Conservation (phyloP, 176 grass and related monocot species). For the Raddia distichophylla region DNA sequence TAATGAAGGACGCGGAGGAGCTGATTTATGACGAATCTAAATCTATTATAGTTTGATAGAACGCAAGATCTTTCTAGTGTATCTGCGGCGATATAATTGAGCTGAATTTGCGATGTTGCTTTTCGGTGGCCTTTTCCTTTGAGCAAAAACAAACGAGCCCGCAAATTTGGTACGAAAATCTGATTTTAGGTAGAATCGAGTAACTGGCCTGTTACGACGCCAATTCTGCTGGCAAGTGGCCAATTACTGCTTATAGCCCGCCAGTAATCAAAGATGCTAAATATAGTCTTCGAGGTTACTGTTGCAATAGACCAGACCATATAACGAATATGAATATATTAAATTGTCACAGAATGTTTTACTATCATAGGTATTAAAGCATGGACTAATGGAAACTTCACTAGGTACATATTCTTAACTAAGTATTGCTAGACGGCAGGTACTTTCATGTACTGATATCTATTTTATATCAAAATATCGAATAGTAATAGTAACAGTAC, state of each 20-base stretch:
- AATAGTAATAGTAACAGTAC: not conserved
- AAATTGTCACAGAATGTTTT: not conserved
- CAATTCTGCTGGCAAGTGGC: not conserved
- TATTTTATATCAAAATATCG: not conserved
- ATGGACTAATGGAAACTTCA: not conserved
- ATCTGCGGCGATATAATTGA: not conserved
- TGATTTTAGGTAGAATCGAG: not conserved
- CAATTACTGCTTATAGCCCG: not conserved
- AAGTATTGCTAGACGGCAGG: too few species aligned
- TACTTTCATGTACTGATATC: not conserved
- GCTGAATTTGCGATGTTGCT: not conserved
- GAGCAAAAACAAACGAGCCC: not conserved
- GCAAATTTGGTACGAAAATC: conserved; percentile 8
- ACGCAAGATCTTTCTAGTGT: not conserved
- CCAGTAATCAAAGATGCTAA: not conserved
- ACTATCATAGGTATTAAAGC: not conserved
- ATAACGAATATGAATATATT: not conserved
- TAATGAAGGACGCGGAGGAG: not conserved
- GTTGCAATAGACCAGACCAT: not conserved
- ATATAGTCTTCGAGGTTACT: not conserved
- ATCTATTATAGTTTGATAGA: not conserved
- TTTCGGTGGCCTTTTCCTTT: not conserved
- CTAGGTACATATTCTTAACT: not conserved
- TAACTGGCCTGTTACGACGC: not conserved
- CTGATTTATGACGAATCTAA: not conserved